Evolutionary conservation across 768 basidiomycete species (phyloP), one percentile per base, ranked within the genome.

Genomic region (Rhizopogon vesiculosus): DNA sequence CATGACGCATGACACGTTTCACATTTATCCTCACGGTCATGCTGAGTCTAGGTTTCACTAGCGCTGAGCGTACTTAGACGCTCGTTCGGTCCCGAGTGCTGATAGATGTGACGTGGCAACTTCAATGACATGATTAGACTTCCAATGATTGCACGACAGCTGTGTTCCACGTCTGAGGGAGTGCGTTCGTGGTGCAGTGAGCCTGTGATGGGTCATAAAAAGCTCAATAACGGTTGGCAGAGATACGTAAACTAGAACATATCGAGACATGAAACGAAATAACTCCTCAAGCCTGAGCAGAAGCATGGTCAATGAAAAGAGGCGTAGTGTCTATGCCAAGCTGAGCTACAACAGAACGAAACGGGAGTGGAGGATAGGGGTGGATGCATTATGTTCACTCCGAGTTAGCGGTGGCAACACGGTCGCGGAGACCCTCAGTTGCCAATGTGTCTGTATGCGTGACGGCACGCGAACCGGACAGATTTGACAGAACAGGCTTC

Each of bases 401-500:
- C 38, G 72, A 18, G 10, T 60, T 69, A 25, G 75, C 75, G 5
- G 69, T 72, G 44, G 75, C 71, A 45, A 78, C 74, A 46, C 74
- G 75, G 48, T 76, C 72, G 45, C 79, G 78, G 58, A 80, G 64
- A n/a, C 63, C 71, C 46, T 81, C 77, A 3, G 77, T 75, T 12
- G 77, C 76, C 52, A 81, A 76, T 31, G 81, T 83, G 58, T 83
- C 78, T 12, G 74, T 72, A 40, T 76, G 74, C 53, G 76, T 76
- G 56, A 76, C 70, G 25, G 72, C 63, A 53, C 76, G 74, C 52
- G 72, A 68, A 42, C 73, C 68, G 58, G 76, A 76, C 63, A 85
- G 68, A 73, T 87, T 89, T 61, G 78, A 75, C 64, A 97, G 80
- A 49, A 93, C 70, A 41, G 93, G 95, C 70, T 89, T 89, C 70